Evolutionary conservation across 768 basidiomycete genomes (phyloP).

Genomic region (Podaxis sp.): DNA sequence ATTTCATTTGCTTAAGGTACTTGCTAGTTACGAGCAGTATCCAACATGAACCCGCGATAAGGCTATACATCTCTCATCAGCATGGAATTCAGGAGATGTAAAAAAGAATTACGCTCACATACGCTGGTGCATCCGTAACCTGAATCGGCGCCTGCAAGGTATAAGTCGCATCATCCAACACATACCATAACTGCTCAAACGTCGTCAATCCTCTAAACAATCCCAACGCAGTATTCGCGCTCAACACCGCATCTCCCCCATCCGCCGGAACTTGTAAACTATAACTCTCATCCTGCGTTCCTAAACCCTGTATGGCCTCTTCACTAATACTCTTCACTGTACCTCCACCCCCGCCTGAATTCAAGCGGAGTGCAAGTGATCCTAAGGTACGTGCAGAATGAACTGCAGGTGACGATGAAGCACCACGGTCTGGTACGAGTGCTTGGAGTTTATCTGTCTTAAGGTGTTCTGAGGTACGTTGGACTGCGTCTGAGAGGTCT

Average conservation of each 20-base stretch:
- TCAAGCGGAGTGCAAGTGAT: slow-evolving; percentile 44
- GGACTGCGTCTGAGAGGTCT: slow-evolving; percentile 60
- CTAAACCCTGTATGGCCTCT: slow-evolving; percentile 51
- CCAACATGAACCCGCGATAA: slow-evolving; percentile 78
- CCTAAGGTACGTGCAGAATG: slow-evolving; percentile 40
- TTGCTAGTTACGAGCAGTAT: slow-evolving; percentile 77
- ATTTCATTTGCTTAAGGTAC: slow-evolving; percentile 21
- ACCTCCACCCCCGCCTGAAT: slow-evolving; percentile 18
- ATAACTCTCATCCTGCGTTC: slow-evolving; percentile 58
- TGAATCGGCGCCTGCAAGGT: slow-evolving; percentile 54
- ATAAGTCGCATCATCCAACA: slow-evolving; percentile 54
- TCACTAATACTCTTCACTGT: slow-evolving; percentile 45
- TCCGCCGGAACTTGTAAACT: slow-evolving; percentile 52
- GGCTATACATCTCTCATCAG: slow-evolving; percentile 38
- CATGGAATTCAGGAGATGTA: not conserved
- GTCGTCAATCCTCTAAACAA: slow-evolving; percentile 75
- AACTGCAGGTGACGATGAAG: slow-evolving; percentile 41
- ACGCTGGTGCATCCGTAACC: slow-evolving; percentile 61
- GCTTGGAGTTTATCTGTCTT: slow-evolving; percentile 56
- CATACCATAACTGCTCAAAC: slow-evolving; percentile 71
- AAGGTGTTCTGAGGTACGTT: slow-evolving; percentile 44
- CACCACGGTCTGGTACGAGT: slow-evolving; percentile 59
- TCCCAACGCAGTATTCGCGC: slow-evolving; percentile 65
- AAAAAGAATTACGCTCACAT: slow-evolving; percentile 47
- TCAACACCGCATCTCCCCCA: slow-evolving; percentile 53